Evolutionary conservation across 2,329 filamentous ascomycete species (phyloP), one percentile per base, ranked within the genome.

Genomic region (Colletotrichum tropicicola): DNA sequence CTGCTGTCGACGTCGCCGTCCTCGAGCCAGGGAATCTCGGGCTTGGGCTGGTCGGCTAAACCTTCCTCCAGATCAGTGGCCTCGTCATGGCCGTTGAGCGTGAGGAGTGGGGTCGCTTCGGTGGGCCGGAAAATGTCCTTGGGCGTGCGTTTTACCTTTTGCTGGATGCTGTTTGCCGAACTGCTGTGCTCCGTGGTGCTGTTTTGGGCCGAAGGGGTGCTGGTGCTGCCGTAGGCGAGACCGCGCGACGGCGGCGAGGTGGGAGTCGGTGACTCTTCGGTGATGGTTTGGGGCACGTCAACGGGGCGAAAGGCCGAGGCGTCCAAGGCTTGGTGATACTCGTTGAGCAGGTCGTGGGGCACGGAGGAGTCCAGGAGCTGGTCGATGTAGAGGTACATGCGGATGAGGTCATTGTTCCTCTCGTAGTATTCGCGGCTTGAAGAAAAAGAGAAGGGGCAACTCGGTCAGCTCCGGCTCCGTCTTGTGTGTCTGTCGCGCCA

Each of bases 341-440:
- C 94, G 73, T 97, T 94, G 62, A 98, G 89, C 45, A 98, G 83
- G 71, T 95, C 91, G 73, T 97, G 94, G 2, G 94, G 94, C n/a
- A 97, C 87, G 28, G 93, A 94, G 8, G 93, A 97, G 78, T 97
- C 94, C 66, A 98, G 85, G 60, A 98, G 83, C 55, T 91, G 88
- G 78, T 98, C 95, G 71, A 98, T 97, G 76, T 97, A 98, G 68
- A 97, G 84, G 76, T 98, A 98, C 75, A 97, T 92, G 76, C 96
- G 92, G 64, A 98, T 89, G 44, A 98, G 83, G 70, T 90, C 89
- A 79, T 98, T 98, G 74, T 90, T 95, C 44, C 92, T 89, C 81
- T 97, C 91, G 74, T 98, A 97, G 80, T 97, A 98, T 73, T 90
- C 74, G 48, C 94, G 91, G 65, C 88, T 91, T 68, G 13, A n/a